Evolutionary conservation across 2,329 filamentous ascomycete species (phyloP).

Genomic region (Hymenoscyphus repandus): DNA sequence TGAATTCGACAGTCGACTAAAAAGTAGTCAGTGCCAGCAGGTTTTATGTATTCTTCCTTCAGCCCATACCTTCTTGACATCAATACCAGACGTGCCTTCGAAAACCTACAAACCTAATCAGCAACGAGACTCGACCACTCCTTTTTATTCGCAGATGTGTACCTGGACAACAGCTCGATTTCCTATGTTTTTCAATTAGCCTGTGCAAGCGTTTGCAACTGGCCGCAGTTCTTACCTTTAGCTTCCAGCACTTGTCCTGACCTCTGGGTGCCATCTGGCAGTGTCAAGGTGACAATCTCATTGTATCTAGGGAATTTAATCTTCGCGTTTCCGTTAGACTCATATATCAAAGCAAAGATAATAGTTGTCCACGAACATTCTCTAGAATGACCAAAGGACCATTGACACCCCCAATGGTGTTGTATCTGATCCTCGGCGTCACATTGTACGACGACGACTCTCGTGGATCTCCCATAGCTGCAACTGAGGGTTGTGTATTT

Average conservation of each 20-base stretch:
- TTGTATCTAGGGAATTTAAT: slow-evolving; percentile 98
- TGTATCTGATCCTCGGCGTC: slow-evolving; percentile 80
- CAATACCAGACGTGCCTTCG: slow-evolving; percentile 92
- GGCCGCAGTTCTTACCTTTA: slow-evolving; percentile 58
- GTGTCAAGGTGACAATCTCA: slow-evolving; percentile 93
- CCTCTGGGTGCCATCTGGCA: slow-evolving; percentile 90
- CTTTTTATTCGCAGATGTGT: slow-evolving; percentile 28
- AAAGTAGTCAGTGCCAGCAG: slow-evolving; percentile 10
- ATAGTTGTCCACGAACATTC: slow-evolving; percentile 60
- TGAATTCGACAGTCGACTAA: slow-evolving; percentile 95
- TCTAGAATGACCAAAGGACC: slow-evolving; percentile 96
- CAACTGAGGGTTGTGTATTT: not conserved
- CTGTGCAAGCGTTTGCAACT: slow-evolving; percentile 3
- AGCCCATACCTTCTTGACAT: slow-evolving; percentile 83
- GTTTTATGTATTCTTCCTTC: not conserved
- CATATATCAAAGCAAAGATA: not conserved
- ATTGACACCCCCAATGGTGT: slow-evolving; percentile 97
- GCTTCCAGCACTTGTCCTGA: slow-evolving; percentile 96
- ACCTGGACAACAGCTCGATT: slow-evolving; percentile 94
- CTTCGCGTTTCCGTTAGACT: slow-evolving; percentile 41
- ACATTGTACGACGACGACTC: slow-evolving; percentile 39
- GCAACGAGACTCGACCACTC: slow-evolving; percentile 7
- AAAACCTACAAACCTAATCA: slow-evolving; percentile 66
- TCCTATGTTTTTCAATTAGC: slow-evolving; percentile 46
- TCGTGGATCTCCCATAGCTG: slow-evolving; percentile 32